Percentiles rank a stretch among this genome's conserved stretches.
Evolutionary conservation across 2,329 filamentous ascomycete species (phyloP).

Genomic region (Clarireedia homoeocarpa): DNA sequence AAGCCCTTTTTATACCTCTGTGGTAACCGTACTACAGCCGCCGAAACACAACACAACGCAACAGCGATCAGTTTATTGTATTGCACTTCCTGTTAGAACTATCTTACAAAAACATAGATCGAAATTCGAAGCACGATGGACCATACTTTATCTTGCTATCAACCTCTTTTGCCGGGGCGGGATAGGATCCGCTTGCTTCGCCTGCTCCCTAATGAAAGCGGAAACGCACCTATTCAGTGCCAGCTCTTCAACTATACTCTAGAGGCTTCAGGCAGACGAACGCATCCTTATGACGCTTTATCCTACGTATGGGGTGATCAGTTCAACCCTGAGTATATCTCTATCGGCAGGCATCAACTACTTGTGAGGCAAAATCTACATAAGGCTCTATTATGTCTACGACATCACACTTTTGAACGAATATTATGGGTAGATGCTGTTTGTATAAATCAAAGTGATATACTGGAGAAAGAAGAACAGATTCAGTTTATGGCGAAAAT

Average conservation of each 20-base stretch:
- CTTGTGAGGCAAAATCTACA: not conserved
- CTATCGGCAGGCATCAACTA: not conserved
- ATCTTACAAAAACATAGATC: no score
- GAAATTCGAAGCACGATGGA: no score
- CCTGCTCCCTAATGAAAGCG: conserved; percentile 4
- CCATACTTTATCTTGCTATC: not conserved
- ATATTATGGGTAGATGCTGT: not conserved
- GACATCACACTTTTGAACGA: not conserved
- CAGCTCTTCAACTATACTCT: conserved; percentile 12
- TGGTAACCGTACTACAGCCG: no score
- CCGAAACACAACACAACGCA: no score
- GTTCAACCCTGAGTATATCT: not conserved
- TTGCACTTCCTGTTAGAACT: no score
- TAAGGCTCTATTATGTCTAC: not conserved
- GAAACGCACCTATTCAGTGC: not conserved
- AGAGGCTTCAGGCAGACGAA: conserved; percentile 7
- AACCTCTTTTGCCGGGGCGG: not conserved
- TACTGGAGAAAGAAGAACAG: conserved; percentile 1
- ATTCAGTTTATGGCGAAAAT: conserved; percentile 10
- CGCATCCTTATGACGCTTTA: conserved; percentile 7
- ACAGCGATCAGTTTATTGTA: no score
- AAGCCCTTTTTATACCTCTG: no score
- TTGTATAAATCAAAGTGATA: no score
- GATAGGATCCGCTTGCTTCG: conserved; percentile 8
- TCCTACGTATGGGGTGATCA: not conserved